Evolutionary conservation across 192 early-diverging fungal species (phyloP).

Genomic region (Phlyctochytrium bullatum): DNA sequence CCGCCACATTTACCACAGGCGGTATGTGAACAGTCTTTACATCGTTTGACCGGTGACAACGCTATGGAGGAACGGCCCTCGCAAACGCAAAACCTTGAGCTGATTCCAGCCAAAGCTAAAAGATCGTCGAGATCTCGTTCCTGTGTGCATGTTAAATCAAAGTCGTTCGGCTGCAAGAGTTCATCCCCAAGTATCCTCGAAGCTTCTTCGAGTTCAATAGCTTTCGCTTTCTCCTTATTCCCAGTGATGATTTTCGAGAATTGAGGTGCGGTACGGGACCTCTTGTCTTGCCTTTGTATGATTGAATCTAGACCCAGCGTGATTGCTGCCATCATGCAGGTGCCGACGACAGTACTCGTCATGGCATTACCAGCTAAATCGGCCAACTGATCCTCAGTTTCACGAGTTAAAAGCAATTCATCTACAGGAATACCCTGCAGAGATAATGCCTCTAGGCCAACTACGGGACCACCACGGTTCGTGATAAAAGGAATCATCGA

Average conservation of each 20-base stretch:
- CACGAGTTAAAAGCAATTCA: constrained; percentile 41
- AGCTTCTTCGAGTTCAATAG: background rate
- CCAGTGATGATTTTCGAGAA: background rate
- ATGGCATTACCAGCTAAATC: constrained; percentile 53
- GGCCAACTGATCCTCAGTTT: constrained; percentile 39
- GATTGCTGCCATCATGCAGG: constrained; percentile 40
- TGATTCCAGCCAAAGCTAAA: constrained; percentile 16
- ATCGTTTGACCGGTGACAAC: constrained; percentile 20
- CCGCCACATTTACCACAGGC: constrained; percentile 39
- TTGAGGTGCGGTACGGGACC: too few species aligned
- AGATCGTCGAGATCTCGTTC: constrained; percentile 2
- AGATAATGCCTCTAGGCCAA: constrained; percentile 41
- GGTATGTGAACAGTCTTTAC: constrained; percentile 33
- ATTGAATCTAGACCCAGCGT: constrained; percentile 9
- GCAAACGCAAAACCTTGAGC: constrained; percentile 37
- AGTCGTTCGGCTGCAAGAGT: constrained; percentile 4
- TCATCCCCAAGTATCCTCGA: constrained; percentile 18
- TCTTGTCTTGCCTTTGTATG: background rate
- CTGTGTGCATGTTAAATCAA: constrained; percentile 17
- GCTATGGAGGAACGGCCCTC: constrained; percentile 36
- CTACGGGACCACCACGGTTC: constrained; percentile 43
- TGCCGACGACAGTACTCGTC: constrained; percentile 46
- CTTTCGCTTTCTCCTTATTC: background rate
- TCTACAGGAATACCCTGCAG: constrained; percentile 44
- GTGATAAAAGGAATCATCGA: constrained; percentile 44